These are phyloP conservation scores for Fusarium guadeloupense DNA, from an alignment of 2,329 filamentous ascomycete species.

Conservation along the genomic window DNA sequence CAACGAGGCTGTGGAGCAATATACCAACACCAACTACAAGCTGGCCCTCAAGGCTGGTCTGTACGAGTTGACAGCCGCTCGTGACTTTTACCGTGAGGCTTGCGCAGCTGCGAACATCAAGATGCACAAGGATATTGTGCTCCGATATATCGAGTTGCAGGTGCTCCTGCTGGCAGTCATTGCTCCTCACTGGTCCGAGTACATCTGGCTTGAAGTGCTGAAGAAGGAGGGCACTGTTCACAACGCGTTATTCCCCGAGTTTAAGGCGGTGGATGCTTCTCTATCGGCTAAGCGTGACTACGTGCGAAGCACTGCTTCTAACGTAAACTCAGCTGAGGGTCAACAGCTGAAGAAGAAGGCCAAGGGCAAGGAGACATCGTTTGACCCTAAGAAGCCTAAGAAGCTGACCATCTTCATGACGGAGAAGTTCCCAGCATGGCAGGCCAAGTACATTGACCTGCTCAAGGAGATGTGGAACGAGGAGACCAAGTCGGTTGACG, in stretches of 20 bases:
- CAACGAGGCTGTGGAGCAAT: slow-evolving; percentile 80
- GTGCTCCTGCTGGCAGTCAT: slow-evolving; percentile 83
- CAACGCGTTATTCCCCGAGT: slow-evolving; percentile 66
- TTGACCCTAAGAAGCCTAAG: slow-evolving; percentile 92
- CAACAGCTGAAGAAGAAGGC: slow-evolving; percentile 86
- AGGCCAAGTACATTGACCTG: slow-evolving; percentile 87
- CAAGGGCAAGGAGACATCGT: slow-evolving; percentile 87
- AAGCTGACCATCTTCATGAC: slow-evolving; percentile 88
- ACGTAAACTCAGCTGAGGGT: slow-evolving; percentile 83
- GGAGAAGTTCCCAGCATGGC: slow-evolving; percentile 85
- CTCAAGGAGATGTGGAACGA: slow-evolving; percentile 76
- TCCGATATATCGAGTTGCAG: slow-evolving; percentile 87
- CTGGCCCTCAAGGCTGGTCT: slow-evolving; percentile 85
- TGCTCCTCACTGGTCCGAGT: slow-evolving; percentile 92
- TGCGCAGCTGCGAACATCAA: slow-evolving; percentile 79
- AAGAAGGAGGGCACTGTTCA: slow-evolving; percentile 81
- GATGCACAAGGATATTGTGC: slow-evolving; percentile 84
- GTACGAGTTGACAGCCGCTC: slow-evolving; percentile 89
- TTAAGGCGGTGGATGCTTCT: slow-evolving; percentile 70
- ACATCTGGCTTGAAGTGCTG: slow-evolving; percentile 92
- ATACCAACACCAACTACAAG: slow-evolving; percentile 79
- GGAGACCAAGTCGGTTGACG: slow-evolving; percentile 70
- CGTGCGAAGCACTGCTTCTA: slow-evolving; percentile 77
- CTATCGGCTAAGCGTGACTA: slow-evolving; percentile 86
- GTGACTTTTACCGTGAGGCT: slow-evolving; percentile 90